Base-by-base conservation (phyloP, 2,329 filamentous ascomycete genomes). In the Pseudogymnoascus sp. region DNA sequence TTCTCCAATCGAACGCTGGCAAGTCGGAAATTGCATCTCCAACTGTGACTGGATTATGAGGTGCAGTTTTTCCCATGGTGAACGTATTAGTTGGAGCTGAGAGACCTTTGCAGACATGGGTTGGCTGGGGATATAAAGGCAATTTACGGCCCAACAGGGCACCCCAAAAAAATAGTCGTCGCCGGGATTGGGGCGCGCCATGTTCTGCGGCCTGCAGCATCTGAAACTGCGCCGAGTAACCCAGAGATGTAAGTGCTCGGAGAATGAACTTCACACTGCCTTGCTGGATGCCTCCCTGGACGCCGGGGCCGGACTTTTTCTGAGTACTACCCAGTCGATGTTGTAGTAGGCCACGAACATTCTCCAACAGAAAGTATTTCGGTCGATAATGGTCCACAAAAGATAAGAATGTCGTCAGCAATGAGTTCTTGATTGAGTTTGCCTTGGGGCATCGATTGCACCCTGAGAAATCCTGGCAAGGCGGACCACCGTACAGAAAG, bases 301-400 rank as follows among this genome's bases (percentile, higher is more conserved):
- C 59, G 26, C 39, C 39, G 10, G 3, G 2, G 1, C 36, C 59
- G 5, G 18, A 16, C 21, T 61, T 61, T 45, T 66, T 63, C 66
- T 66, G 7, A 57, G 10, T 36, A 62, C 63, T 51, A 51, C 64
- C n/a, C 57, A 66, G 66, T 12, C 36, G 42, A 42, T 67, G 63
- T 5, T 42, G 2, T 1, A 67, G 36, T 2, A 70, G 6, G 1
- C 61, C 66, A 16, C 10, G 14, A 12, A 70, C 70, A 64, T 72
- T 72, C 29, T 71, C 69, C 2, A 72, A 36, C 0, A 70, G 63
- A 29, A 68, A 67, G 34, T 71, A 70, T 21, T 65, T 65, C 1
- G 70, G 70, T 16, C 62, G 59, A 40, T 71, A 71, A 21, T 67
- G 67, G 34, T 71, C 68, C 0, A 69, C 64, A 26, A 64, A 71